Evolutionary conservation across 2,329 filamentous ascomycete species (phyloP), one percentile per base, ranked within the genome.

Genomic region (Aspergillus pseudoglaucus): DNA sequence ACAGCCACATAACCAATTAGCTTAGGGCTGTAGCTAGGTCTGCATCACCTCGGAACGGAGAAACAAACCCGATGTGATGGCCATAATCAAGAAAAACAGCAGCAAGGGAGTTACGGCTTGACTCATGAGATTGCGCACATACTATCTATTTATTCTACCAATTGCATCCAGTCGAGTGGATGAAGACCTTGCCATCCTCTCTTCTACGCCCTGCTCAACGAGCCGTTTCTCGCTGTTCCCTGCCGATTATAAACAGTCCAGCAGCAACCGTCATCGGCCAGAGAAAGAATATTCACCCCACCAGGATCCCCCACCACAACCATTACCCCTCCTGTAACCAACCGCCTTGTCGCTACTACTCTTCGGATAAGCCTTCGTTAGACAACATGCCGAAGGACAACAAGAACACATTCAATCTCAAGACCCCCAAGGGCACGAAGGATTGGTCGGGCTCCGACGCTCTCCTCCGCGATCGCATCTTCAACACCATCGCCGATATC

Each of bases 361-460:
- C 42, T 17, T 47, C 42, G 48, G 47, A 44, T 43, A 43, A 37
- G 46, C 40, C 37, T 45, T 35, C 47, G 42, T 25, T 39, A 45
- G 35, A 42, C 49, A 52, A 41, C 23, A 47, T 49, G 45, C 49
- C 48, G 42, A 55, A 58, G 47, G 65, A 53, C 33, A 53, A 70
- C 22, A 74, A 74, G 61, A 49, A 61, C 25, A 56, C 65, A 46
- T 84, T 86, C 70, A 82, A 83, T 70, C 78, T 94, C 66, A 95
- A 95, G 77, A 88, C 85, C 63, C 88, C 89, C 53, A 95, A 95
- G 78, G 89, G 90, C 58, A 95, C 89, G 56, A 87, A 88, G 66
- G 90, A 95, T 68, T 95, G 85, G 86, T 78, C 83, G 63, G 86
- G 85, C 58, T 80, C 80, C 69, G 84, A 90, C 65, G 87, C 90